Base-by-base conservation (phyloP, 2,329 filamentous ascomycete species). In the Chaetomium olivaceum region DNA sequence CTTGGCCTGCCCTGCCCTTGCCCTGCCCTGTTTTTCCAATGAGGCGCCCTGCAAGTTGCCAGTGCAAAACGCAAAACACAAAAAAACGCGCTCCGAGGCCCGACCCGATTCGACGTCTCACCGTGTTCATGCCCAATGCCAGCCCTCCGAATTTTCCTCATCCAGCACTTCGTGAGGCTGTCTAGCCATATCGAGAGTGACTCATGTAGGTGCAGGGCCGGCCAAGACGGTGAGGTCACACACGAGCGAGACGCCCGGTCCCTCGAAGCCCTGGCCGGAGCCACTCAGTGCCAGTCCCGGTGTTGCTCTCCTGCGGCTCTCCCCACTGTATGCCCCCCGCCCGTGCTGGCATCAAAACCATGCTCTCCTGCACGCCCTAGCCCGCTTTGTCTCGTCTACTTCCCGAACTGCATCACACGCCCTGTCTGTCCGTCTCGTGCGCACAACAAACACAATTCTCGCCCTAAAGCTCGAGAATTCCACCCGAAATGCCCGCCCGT, bases 51-150 rank as follows among this genome's bases (percentile, higher is more conserved):
- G 27, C 51, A 54, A 27, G 51, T 27, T 57, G 33, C 31, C 12
- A 14, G n/a, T 14, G 29, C 33, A 27, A 23, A 19, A n/a, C 29
- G 29, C 33, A 27, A 23, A 19, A n/a, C 29, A 36, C 54, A 56
- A 56, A 56, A 56, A 66, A 55, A 51, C 56, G 55, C 59, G 16
- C 31, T 36, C 55, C 25, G 19, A 51, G 55, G 61, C 67, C 63
- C 56, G 56, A 71, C 60, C 69, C 66, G 69, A 71, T 71, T 71
- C 64, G 67, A 69, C 66, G 43, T 62, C 61, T 69, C 68, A 70
- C 67, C 69, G 58, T 67, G 69, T 66, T 62, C 48, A 66, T 67
- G 71, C 71, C 71, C 71, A 71, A 71, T 68, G 64, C 70, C 67
- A 69, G 66, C 67, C 65, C 64, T 67, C 56, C 56, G 61, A 65